Base-by-base conservation (phyloP, 176 grass and related monocot genomes). In the Triticum monococcum region DNA sequence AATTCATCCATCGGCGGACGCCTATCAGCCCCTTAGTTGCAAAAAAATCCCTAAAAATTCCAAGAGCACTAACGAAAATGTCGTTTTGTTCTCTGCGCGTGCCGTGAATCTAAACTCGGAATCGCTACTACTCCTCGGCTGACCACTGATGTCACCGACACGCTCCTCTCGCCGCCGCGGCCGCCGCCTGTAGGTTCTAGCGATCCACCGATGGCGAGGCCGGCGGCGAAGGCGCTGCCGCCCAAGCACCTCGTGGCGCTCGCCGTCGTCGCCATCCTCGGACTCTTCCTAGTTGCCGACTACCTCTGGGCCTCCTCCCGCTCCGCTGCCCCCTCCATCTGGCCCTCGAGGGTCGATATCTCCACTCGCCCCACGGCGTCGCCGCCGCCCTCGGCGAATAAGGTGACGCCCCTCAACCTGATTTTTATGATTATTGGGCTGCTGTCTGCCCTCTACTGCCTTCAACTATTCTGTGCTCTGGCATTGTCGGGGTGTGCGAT, bases 261-360 rank as follows among this genome's bases (percentile, higher is more conserved):
- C 32, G 84, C 88, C 54, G 78, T 81, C 71, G 24, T 98, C 60
- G 90, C 65, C 57, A 43, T 96, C 81, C 90, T 98, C 66, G 90
- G 90, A 26, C 41, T 98, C 64, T 88, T 88, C 77, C 82, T 98
- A 67, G 80, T 98, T 41, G 88, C 86, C 79, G 93, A 98, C 79
- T 89, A 87, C 88, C 90, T 95, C 26, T 96, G 93, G 90, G 91
- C 93, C 23, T 90, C 91, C 37, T 93, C 93, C 16, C 81, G 70
- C 31, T 88, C 31, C 7, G 35, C 64, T 9, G 9, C 86, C 59
- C 56, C 86, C 7, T 72, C 81, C 23, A 36, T 89, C 36, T 89
- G 93, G 93, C 92, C 86, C 64, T 89, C 85, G 24, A 94, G 59
- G 35, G 8, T 91, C 73, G 89, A 81, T 60, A 64, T 91, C 41